Evolutionary conservation across 164 flowering plant genomes (phyloP).

Genomic region (Euptelea pleiosperma): DNA sequence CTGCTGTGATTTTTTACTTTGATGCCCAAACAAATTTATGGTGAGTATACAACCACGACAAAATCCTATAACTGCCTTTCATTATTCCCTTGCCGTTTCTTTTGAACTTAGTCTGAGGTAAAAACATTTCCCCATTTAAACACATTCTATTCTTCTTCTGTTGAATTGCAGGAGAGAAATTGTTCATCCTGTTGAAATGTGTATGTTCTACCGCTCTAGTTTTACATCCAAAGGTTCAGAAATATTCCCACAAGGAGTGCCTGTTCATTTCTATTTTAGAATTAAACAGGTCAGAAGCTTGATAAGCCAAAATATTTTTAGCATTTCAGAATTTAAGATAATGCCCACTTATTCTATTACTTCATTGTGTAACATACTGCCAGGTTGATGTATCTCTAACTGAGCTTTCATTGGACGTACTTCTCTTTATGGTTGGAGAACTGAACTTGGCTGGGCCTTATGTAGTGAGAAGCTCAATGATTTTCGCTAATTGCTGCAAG

Average conservation of each 20-base stretch:
- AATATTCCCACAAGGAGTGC: constrained; percentile 26
- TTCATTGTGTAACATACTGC: constrained; percentile 15
- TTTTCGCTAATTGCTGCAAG: constrained; percentile 82
- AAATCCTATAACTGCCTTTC: neutral
- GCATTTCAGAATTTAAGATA: neutral
- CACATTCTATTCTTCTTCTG: neutral
- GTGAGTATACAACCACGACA: constrained; percentile 33
- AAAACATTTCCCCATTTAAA: neutral
- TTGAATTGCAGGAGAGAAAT: constrained; percentile 65
- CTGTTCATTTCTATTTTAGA: constrained; percentile 51
- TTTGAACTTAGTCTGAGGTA: neutral
- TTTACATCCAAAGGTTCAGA: constrained; percentile 30
- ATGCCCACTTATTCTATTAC: constrained; percentile 11
- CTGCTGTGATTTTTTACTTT: constrained; percentile 41
- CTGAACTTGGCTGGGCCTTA: constrained; percentile 85
- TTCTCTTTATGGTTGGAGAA: constrained; percentile 71
- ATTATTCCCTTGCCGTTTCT: neutral
- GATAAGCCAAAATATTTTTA: neutral
- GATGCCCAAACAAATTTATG: constrained; percentile 65
- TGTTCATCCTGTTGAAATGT: constrained; percentile 55
- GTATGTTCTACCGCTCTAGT: constrained; percentile 48
- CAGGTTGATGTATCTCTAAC: constrained; percentile 63
- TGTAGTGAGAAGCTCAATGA: constrained; percentile 54
- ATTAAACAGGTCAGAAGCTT: constrained; percentile 45
- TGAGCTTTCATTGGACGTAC: constrained; percentile 78